Base-by-base conservation (phyloP, 2,329 filamentous ascomycete genomes). In the Acrodontium crateriforme region DNA sequence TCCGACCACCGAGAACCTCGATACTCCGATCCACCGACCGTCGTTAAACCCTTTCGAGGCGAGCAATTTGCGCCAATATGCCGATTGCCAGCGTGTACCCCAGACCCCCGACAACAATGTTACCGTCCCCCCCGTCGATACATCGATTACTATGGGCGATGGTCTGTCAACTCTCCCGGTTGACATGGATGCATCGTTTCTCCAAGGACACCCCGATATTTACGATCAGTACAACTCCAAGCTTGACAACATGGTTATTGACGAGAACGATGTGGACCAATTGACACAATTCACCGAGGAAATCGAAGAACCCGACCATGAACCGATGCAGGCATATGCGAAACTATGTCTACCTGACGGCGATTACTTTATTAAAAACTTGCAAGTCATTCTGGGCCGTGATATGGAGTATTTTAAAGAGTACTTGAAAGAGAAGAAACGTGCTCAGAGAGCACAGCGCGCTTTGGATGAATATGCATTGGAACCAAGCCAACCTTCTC, bases 281-380 rank as follows among this genome's bases (percentile, higher is more conserved):
- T n/a, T n/a, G n/a, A 18, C 16, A 15, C 16, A 24, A 18, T 22
- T 15, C 25, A 20, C 23, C 9, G 28, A 24, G 9, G 28, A 18
- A 21, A 23, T 35, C 5, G 18, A 18, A 7, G 32, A 34, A 10
- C 25, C 16, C 16, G 26, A 41, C 5, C 22, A 29, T 9, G 27
- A 33, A n/a, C 24, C 30, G 27, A 66, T 72, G 35, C 62, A 67
- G 38, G 71, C 70, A 18, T 76, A 70, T 50, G 72, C 71, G 21
- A 72, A 73, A 46, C 58, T 85, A 35, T 69, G 74, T 43, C 84
- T 85, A 47, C 65, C 69, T 40, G 79, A 85, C 58, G 77, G 78
- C 46, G 68, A 74, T 31, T 84, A 80, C 50, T 78, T 80, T 53
- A 78, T 85, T 72, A 81, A 74, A 28, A 82, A 77, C 2, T 76